These are phyloP conservation scores for Starmera quercuum DNA, from an alignment of 805 yeast genomes.

Conservation along the genomic window DNA sequence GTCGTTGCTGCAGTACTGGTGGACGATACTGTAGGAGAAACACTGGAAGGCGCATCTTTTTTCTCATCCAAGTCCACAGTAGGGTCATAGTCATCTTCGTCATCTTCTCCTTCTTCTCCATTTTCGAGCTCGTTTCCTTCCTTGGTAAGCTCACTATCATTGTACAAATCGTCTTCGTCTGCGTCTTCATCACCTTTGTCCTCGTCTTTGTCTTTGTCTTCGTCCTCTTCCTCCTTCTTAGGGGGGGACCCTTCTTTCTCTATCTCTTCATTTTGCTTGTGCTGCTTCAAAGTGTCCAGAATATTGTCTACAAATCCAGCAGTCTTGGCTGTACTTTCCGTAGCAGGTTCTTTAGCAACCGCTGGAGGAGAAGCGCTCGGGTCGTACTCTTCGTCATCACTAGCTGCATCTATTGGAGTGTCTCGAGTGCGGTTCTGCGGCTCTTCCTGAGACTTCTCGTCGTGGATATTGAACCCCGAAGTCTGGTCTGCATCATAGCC, in stretches of 20 bases:
- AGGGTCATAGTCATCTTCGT: conserved; percentile 12
- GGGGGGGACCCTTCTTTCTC: neutral
- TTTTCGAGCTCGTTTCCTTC: no score
- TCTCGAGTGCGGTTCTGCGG: neutral
- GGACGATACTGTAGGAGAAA: conserved; percentile 2
- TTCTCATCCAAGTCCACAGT: conserved; percentile 1
- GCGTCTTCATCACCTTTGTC: conserved; percentile 1
- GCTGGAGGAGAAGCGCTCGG: neutral
- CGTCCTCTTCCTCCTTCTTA: conserved; percentile 4
- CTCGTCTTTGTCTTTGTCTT: conserved; percentile 12
- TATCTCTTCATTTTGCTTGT: neutral
- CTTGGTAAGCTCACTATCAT: no score
- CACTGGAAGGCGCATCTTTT: conserved; percentile 1
- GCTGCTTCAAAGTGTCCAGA: neutral
- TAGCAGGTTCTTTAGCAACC: neutral
- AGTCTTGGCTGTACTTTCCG: neutral
- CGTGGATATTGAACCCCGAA: neutral
- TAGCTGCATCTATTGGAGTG: neutral
- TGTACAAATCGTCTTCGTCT: neutral
- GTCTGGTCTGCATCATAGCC: neutral
- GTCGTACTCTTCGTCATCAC: conserved; percentile 2
- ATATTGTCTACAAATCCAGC: neutral
- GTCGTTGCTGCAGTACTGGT: conserved; percentile 7
- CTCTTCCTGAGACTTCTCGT: neutral
- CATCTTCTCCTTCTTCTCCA: conserved; percentile 11